These are phyloP conservation scores for Daedaleopsis nitida DNA, from an alignment of 768 basidiomycete species.

Conservation along the genomic window DNA sequence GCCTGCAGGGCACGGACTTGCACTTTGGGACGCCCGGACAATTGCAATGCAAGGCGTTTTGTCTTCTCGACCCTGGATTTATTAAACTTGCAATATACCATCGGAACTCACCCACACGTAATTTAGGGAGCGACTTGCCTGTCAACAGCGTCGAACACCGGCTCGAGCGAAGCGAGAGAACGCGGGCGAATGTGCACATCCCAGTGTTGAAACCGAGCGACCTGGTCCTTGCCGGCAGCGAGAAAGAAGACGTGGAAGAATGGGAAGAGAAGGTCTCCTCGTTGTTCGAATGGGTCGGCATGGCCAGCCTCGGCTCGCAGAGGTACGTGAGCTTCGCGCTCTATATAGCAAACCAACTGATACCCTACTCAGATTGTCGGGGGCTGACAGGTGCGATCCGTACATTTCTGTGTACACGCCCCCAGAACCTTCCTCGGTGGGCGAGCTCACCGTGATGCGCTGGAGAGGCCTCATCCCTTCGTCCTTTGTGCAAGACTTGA, in stretches of 20 bases:
- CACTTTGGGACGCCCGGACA: too few species aligned
- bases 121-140: slow-evolving; percentile 42
- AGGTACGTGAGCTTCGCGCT: slow-evolving; percentile 41
- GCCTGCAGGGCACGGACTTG: too few species aligned
- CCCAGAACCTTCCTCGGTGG: slow-evolving; percentile 47
- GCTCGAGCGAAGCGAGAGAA: slow-evolving; percentile 35
- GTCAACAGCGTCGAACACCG: slow-evolving; percentile 28
- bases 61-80: background rate
- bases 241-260: slow-evolving; percentile 38
- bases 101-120: slow-evolving; percentile 29
- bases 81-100: background rate
- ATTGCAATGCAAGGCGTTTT: background rate
- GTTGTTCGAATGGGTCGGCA: slow-evolving; percentile 75
- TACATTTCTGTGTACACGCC: slow-evolving; percentile 68
- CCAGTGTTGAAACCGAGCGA: background rate
- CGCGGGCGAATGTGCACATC: background rate
- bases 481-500: slow-evolving; percentile 52
- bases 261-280: slow-evolving; percentile 47
- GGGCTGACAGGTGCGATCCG: slow-evolving; percentile 67
- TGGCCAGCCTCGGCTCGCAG: slow-evolving; percentile 67
- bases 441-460: slow-evolving; percentile 51
- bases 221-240: background rate
- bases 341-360: background rate
- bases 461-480: slow-evolving; percentile 64
- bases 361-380: slow-evolving; percentile 47